A percentile compares a stretch with the other conserved stretches of the same genome.
phyloP scores from a whole-genome alignment of 495 filamentous ascomycete genomes.

The Darksidea phi region DNA sequence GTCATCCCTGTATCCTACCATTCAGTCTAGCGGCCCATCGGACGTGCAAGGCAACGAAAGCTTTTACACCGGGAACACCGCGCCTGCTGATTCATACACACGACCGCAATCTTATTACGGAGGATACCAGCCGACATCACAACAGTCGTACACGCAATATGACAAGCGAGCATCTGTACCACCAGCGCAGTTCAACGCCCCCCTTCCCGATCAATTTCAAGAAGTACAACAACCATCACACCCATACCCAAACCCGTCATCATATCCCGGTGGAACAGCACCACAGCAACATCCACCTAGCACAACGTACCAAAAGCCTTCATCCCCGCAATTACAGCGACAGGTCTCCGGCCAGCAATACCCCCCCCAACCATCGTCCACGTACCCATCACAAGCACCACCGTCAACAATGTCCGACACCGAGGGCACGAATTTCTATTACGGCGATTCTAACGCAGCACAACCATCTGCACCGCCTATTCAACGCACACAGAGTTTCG shows the following conservation, averaged over 20 bases:
- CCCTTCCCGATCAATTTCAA: constrained; percentile 30
- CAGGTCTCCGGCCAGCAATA: constrained; percentile 31
- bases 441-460: constrained; percentile 36
- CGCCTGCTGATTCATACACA: constrained; percentile 52
- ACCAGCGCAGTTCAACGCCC: constrained; percentile 16
- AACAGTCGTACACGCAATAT: constrained; percentile 38
- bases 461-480: constrained; percentile 35
- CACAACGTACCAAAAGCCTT: constrained; percentile 32
- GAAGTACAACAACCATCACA: constrained; percentile 35
- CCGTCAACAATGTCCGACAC: constrained; percentile 34
- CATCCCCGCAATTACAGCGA: constrained; percentile 34
- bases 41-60: constrained; percentile 56
- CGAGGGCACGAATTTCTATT: constrained; percentile 38
- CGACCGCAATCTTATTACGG: constrained; percentile 43
- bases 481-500: constrained; percentile 34
- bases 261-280: constrained; percentile 22
- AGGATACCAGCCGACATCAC: constrained; percentile 33
- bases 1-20: constrained; percentile 65
- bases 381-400: constrained; percentile 34
- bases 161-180: constrained; percentile 39
- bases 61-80: constrained; percentile 71
- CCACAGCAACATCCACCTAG: constrained; percentile 29
- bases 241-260: constrained; percentile 29
- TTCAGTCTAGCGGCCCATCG: constrained; percentile 48
- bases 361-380: constrained; percentile 31